Percentiles rank a stretch among this genome's conserved stretches.
These are phyloP conservation scores for Chaetomiaceae sp. DNA, from an alignment of 2,329 filamentous ascomycete species.

Conservation along the genomic window DNA sequence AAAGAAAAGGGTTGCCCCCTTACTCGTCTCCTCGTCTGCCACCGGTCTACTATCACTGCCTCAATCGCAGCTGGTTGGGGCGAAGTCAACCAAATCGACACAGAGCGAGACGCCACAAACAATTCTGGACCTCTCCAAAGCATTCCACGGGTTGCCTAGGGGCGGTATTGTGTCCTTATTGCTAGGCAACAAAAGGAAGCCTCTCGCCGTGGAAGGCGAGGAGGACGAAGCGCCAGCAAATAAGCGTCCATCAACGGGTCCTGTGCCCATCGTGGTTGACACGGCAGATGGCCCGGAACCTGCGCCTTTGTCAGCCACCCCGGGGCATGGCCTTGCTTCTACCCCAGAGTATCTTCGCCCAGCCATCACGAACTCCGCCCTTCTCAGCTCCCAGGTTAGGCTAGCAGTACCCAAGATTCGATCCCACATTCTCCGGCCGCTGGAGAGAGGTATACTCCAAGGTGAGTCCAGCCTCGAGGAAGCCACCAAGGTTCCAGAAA, in stretches of 20 bases:
- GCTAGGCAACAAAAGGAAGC: slow-evolving; percentile 88
- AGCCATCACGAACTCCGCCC: slow-evolving; percentile 74
- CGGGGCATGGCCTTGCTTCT: slow-evolving; percentile 54
- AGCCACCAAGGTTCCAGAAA: slow-evolving; percentile 57
- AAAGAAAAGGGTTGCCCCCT: slow-evolving; percentile 88
- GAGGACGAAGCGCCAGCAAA: slow-evolving; percentile 58
- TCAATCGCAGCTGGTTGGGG: slow-evolving; percentile 78
- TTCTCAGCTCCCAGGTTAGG: slow-evolving; percentile 75
- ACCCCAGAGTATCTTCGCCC: slow-evolving; percentile 83
- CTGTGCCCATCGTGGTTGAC: slow-evolving; percentile 69
- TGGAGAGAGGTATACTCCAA: slow-evolving; percentile 60
- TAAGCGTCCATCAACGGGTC: slow-evolving; percentile 57
- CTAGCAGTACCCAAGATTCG: slow-evolving; percentile 84
- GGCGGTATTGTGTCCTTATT: slow-evolving; percentile 81
- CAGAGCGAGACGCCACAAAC: slow-evolving; percentile 72
- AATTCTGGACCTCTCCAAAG: slow-evolving; percentile 83
- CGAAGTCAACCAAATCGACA: slow-evolving; percentile 55
- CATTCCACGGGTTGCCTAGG: slow-evolving; percentile 85
- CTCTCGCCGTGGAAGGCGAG: slow-evolving; percentile 64
- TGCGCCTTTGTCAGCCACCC: slow-evolving; percentile 53
- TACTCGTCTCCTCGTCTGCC: slow-evolving; percentile 85
- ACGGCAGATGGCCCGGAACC: slow-evolving; percentile 72
- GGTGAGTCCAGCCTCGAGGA: slow-evolving; percentile 51
- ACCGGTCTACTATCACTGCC: slow-evolving; percentile 83
- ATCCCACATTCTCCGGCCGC: slow-evolving; percentile 71